A percentile compares a stretch with the other conserved stretches of the same genome.
Evolutionary conservation across 192 early-diverging fungal genomes (phyloP).

Genomic region (Podila verticillata): DNA sequence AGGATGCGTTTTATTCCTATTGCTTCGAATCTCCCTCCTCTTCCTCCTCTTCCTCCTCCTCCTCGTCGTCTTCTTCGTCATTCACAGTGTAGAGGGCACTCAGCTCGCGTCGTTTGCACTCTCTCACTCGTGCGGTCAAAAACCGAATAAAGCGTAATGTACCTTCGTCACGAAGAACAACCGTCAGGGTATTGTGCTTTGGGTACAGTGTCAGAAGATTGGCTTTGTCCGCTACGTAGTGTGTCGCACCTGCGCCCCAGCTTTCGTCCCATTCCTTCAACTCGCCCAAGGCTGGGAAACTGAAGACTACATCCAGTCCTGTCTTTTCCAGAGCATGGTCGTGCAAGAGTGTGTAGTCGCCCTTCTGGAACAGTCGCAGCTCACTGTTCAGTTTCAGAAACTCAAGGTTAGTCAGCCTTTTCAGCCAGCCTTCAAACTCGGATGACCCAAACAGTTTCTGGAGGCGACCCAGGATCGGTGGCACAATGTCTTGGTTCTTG

Average conservation of each 20-base stretch:
- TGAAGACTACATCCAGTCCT: constrained; percentile 63
- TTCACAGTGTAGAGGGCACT: constrained; percentile 31
- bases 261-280: constrained; percentile 55
- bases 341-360: constrained; percentile 69
- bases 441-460: constrained; percentile 45
- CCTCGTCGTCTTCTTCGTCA: constrained; percentile 46
- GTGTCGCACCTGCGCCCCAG: constrained; percentile 64
- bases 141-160: constrained; percentile 68
- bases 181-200: constrained; percentile 59
- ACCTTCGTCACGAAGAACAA: constrained; percentile 64
- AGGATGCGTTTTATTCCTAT: neutral
- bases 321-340: constrained; percentile 63
- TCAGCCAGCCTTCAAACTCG: constrained; percentile 41
- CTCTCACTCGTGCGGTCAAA: constrained; percentile 56
- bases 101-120: constrained; percentile 38
- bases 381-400: constrained; percentile 26
- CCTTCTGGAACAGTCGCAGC: constrained; percentile 59
- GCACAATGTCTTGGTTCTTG: constrained; percentile 7
- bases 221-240: constrained; percentile 64
- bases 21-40: constrained; percentile 9
- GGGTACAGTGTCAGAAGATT: constrained; percentile 63
- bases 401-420: constrained; percentile 26
- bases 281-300: constrained; percentile 24
- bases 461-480: constrained; percentile 11
- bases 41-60: constrained; percentile 25